phyloP scores from a whole-genome alignment of 257 asterid genomes.

The Ajuga chamaepitys region DNA sequence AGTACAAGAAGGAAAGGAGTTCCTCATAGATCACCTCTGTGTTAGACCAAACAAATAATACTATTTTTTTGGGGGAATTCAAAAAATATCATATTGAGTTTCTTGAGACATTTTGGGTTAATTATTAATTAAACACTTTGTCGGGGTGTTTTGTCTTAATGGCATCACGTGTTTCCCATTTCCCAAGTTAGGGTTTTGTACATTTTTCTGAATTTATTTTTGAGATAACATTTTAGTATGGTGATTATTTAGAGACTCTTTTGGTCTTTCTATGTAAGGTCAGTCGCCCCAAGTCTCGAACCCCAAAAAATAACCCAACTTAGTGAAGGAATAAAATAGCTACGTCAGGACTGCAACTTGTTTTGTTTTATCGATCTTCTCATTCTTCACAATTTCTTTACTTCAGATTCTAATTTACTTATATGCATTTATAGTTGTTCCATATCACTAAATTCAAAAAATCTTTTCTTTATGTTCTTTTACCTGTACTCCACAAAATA shows the following conservation, averaged over 20 bases:
- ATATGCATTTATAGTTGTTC: not conserved
- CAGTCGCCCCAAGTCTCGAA: constrained; percentile 26
- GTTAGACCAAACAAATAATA: constrained; percentile 32
- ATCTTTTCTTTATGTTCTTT: too few relatives aligned
- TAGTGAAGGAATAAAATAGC: constrained; percentile 20
- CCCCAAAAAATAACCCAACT: constrained; percentile 14
- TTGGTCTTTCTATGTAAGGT: constrained; percentile 30
- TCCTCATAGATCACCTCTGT: constrained; percentile 93
- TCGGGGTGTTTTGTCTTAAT: constrained; percentile 95
- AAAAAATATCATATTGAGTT: constrained; percentile 24
- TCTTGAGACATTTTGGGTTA: constrained; percentile 42
- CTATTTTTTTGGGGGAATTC: not conserved
- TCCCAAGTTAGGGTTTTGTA: constrained; percentile 56
- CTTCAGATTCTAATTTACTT: not conserved
- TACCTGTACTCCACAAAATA: too few relatives aligned
- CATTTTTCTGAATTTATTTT: constrained; percentile 19
- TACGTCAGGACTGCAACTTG: constrained; percentile 12
- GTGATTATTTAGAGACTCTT: constrained; percentile 22
- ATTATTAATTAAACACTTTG: constrained; percentile 57
- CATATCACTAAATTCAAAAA: too few relatives aligned
- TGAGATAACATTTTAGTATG: constrained; percentile 20
- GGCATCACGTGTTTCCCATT: constrained; percentile 68
- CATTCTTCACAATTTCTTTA: not conserved
- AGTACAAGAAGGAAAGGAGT: constrained; percentile 81
- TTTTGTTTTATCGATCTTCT: not conserved